Percentiles rank a stretch among this genome's conserved stretches.
Evolutionary conservation across 192 early-diverging fungal species (phyloP).

Genomic region (Haplosporangium gracile): DNA sequence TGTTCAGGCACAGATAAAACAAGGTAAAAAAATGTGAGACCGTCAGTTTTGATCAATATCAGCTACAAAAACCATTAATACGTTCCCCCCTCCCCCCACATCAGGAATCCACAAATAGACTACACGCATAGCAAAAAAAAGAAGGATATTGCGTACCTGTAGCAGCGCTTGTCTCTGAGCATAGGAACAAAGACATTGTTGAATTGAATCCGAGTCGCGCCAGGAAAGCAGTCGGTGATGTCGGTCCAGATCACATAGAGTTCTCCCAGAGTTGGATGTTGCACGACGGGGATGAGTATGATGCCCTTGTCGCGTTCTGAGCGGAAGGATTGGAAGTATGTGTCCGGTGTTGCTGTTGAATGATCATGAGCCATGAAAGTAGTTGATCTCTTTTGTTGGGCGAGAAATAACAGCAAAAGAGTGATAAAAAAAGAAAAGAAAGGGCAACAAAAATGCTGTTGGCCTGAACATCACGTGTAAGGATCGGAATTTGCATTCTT

Average conservation of each 20-base stretch:
- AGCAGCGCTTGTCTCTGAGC: conserved; percentile 21
- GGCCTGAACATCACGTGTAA: neutral
- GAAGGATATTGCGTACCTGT: conserved; percentile 11
- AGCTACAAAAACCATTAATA: too few relatives aligned
- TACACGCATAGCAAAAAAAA: neutral
- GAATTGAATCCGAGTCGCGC: conserved; percentile 24
- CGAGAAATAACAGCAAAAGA: neutral
- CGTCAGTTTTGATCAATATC: neutral
- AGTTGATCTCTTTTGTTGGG: neutral
- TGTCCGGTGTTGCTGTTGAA: neutral
- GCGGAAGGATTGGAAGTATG: conserved; percentile 21
- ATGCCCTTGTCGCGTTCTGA: neutral
- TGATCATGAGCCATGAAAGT: neutral
- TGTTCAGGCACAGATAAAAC: neutral
- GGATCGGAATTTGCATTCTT: too few relatives aligned
- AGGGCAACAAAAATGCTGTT: neutral
- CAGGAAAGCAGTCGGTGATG: conserved; percentile 37
- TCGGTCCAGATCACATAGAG: conserved; percentile 41
- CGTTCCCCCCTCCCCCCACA: too few relatives aligned
- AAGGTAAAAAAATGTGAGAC: neutral
- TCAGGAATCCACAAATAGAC: neutral
- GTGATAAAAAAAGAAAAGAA: neutral
- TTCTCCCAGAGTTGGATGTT: conserved; percentile 22
- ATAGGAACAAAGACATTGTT: conserved; percentile 26
- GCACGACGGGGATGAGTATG: conserved; percentile 12